A percentile compares a stretch with the other conserved stretches of the same genome.
Evolutionary conservation across 1,284 basidiomycete genomes (phyloP).

Genomic region (Heterobasidion annosum): DNA sequence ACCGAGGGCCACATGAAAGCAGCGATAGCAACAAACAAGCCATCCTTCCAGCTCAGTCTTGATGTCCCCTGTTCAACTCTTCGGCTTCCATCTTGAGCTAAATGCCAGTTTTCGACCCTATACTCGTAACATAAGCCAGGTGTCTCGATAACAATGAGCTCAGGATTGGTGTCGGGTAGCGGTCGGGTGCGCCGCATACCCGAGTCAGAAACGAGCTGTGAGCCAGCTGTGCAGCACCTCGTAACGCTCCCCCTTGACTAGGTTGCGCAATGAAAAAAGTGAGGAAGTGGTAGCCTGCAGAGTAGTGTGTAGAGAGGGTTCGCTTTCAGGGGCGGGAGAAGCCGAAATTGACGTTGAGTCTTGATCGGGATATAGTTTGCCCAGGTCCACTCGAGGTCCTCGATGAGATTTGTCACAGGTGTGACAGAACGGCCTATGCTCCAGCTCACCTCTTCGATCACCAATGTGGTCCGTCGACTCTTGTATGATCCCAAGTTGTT

Average conservation of each 20-base stretch:
- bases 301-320: too few relatives aligned
- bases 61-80: slow-evolving; percentile 20
- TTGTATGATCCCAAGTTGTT: slow-evolving; percentile 58
- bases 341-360: too few relatives aligned
- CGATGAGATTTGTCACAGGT: background rate
- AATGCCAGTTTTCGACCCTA: slow-evolving; percentile 38
- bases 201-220: too few relatives aligned
- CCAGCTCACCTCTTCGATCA: background rate
- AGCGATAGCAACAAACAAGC: slow-evolving; percentile 21
- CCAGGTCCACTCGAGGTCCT: too few relatives aligned
- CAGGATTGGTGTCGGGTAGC: slow-evolving; percentile 38
- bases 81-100: slow-evolving; percentile 30
- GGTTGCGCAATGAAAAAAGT: too few relatives aligned
- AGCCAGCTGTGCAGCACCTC: too few relatives aligned
- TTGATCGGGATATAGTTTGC: too few relatives aligned
- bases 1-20: slow-evolving; percentile 31
- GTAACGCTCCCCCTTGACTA: too few relatives aligned
- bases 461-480: slow-evolving; percentile 22
- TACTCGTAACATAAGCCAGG: slow-evolving; percentile 40
- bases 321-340: too few relatives aligned
- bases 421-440: background rate
- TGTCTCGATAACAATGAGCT: slow-evolving; percentile 38
- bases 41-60: slow-evolving; percentile 27
- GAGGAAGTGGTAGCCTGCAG: too few relatives aligned
- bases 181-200: slow-evolving; percentile 39